These are phyloP conservation scores for Cornus florida DNA, from an alignment of 148 eudicot genomes.

Conservation along the genomic window DNA sequence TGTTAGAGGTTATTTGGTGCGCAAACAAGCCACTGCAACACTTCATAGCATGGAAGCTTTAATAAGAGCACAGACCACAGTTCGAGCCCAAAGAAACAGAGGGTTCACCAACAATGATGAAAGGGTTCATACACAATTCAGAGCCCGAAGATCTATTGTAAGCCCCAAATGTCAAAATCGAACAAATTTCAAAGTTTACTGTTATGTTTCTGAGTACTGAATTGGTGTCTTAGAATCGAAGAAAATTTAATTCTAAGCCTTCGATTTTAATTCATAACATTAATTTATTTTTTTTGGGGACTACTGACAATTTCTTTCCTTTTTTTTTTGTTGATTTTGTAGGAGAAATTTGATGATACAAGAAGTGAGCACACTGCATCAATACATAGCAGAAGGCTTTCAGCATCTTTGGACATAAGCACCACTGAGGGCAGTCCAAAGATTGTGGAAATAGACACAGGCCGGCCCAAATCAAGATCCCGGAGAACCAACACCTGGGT, in stretches of 20 bases:
- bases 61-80: conserved; percentile 67
- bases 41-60: conserved; percentile 79
- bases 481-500: conserved; percentile 30
- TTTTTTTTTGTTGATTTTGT: conserved; percentile 7
- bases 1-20: conserved; percentile 74
- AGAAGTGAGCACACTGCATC: conserved; percentile 45
- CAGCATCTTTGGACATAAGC: conserved; percentile 61
- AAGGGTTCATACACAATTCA: conserved; percentile 18
- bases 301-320: not conserved
- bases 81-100: conserved; percentile 53
- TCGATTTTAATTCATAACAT: too few relatives aligned
- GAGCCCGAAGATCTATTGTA: conserved; percentile 49
- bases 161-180: not conserved
- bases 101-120: conserved; percentile 2
- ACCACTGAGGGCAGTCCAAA: conserved; percentile 59
- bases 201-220: too few relatives aligned
- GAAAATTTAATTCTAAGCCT: too few relatives aligned
- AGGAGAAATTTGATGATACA: conserved; percentile 62
- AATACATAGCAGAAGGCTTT: conserved; percentile 63
- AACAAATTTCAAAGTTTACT: too few relatives aligned
- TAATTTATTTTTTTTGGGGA: too few relatives aligned
- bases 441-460: conserved; percentile 67
- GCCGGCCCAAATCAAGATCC: conserved; percentile 56
- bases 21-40: conserved; percentile 81
- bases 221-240: too few relatives aligned